phyloP scores from a whole-genome alignment of 345 rosid genomes.

The Dimocarpus longan region DNA sequence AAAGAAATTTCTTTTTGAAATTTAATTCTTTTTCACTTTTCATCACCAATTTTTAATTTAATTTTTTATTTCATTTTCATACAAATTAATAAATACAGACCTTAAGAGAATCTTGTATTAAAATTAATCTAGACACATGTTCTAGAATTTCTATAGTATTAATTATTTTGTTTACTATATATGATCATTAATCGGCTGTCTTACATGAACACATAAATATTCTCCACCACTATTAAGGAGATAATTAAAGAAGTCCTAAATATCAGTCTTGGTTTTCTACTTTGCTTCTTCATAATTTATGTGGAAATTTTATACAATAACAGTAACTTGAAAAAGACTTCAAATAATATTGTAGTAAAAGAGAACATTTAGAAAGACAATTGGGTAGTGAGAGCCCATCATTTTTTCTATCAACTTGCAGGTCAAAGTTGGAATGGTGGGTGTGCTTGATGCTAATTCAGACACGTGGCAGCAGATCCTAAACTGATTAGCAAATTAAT shows the following conservation, averaged over 20 bases:
- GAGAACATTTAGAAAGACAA: background rate
- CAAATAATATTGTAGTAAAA: background rate
- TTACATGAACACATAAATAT: background rate
- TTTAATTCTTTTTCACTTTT: too few species aligned
- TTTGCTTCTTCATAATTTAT: too few species aligned
- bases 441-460: background rate
- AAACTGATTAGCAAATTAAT: background rate
- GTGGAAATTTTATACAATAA: too few species aligned
- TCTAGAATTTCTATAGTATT: background rate
- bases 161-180: too few species aligned
- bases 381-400: background rate
- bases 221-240: background rate
- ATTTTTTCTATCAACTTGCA: background rate
- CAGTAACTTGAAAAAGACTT: constrained; percentile 2
- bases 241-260: background rate
- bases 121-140: background rate
- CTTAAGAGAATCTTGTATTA: too few species aligned
- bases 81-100: background rate
- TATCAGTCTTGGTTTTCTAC: background rate
- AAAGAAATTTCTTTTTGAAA: too few species aligned
- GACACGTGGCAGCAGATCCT: constrained; percentile 3
- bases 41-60: too few species aligned
- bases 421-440: constrained; percentile 25
- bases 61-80: too few species aligned
- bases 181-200: too few species aligned